These are phyloP conservation scores for Phytophthora vignae DNA, from an alignment of 352 stramenopile genomes.

Conservation along the genomic window DNA sequence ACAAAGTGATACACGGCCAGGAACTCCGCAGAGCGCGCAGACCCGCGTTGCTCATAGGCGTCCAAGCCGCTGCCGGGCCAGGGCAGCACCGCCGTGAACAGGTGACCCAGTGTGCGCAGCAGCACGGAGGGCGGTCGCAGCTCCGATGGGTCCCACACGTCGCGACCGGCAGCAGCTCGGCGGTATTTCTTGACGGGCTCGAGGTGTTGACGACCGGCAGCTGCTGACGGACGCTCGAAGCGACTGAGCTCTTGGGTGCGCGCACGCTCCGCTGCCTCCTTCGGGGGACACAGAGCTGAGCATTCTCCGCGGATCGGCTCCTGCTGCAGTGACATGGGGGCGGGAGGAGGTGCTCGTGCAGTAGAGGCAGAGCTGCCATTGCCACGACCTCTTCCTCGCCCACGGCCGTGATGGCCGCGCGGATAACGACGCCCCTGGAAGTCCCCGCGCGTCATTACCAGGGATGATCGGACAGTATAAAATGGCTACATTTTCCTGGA, in stretches of 20 bases:
- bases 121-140: conserved; percentile 51
- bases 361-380: background rate
- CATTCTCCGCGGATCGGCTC: conserved; percentile 41
- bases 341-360: background rate
- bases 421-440: background rate
- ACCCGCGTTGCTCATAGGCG: conserved; percentile 7
- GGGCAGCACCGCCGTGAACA: conserved; percentile 50
- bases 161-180: conserved; percentile 54
- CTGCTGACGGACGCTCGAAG: conserved; percentile 42
- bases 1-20: conserved; percentile 77
- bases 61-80: conserved; percentile 49
- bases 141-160: conserved; percentile 30
- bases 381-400: background rate
- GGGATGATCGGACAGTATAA: background rate
- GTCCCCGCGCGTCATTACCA: conserved; percentile 5
- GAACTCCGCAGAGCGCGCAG: conserved; percentile 40
- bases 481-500: no score
- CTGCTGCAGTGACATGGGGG: conserved; percentile 6
- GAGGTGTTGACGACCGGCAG: conserved; percentile 4
- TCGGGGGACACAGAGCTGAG: conserved; percentile 39
- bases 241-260: conserved; percentile 53
- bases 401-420: background rate
- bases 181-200: conserved; percentile 64
- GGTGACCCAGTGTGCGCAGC: conserved; percentile 48
- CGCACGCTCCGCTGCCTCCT: conserved; percentile 42